Conservation (phyloP, 345 rosid genomes). For the Arabidopsis suecica region DNA sequence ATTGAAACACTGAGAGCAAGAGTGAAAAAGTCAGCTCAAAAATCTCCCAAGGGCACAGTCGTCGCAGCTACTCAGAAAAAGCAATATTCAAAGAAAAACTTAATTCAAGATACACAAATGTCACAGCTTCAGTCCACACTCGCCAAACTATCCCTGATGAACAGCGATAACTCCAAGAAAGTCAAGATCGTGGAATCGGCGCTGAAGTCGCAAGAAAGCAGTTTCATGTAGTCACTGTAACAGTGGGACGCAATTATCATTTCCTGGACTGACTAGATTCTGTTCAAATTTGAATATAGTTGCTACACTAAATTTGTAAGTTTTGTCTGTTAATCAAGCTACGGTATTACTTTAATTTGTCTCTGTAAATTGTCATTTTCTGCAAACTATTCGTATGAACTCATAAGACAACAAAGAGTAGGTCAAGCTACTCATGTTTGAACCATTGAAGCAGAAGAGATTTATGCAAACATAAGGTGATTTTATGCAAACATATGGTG, state of each 20-base stretch:
- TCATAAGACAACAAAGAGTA: background rate
- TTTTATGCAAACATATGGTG: conserved; percentile 17
- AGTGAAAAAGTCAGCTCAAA: conserved; percentile 53
- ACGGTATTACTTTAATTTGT: background rate
- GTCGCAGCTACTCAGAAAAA: conserved; percentile 39
- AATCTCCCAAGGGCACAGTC: conserved; percentile 48
- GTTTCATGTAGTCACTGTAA: conserved; percentile 34
- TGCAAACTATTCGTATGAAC: background rate
- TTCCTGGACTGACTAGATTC: background rate
- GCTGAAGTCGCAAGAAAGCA: conserved; percentile 55
- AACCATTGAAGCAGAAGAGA: conserved; percentile 14
- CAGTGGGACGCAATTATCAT: background rate
- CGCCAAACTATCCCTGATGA: conserved; percentile 70
- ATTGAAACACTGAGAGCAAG: conserved; percentile 73
- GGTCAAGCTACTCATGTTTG: background rate
- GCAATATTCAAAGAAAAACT: conserved; percentile 49
- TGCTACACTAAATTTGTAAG: conserved; percentile 14
- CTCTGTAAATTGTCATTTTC: background rate
- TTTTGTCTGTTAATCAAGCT: conserved; percentile 17
- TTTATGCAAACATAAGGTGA: conserved; percentile 17
- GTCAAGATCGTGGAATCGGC: conserved; percentile 74
- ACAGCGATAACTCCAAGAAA: conserved; percentile 68
- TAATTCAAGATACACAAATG: conserved; percentile 59
- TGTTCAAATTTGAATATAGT: background rate
- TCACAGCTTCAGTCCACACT: conserved; percentile 71